phyloP scores from a whole-genome alignment of 192 early-diverging fungal species.

The Dimargaris cristalligena region DNA sequence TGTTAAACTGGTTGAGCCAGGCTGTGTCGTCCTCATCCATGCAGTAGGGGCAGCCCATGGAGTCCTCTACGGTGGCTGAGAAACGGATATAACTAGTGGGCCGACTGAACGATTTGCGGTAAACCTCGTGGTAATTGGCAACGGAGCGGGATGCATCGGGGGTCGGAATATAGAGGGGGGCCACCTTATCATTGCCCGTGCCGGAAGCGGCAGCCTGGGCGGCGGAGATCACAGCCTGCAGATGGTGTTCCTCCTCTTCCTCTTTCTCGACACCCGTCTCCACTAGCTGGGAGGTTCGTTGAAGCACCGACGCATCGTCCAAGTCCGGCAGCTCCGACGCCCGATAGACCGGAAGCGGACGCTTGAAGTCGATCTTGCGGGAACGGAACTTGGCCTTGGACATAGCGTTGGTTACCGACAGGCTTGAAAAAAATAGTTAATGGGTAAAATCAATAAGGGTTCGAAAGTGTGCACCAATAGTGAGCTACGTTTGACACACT shows the following conservation, averaged over 20 bases:
- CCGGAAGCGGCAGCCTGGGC: constrained; percentile 46
- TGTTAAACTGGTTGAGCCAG: constrained; percentile 40
- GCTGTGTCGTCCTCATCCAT: constrained; percentile 71
- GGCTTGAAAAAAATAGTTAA: too few species aligned
- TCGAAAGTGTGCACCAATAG: too few species aligned
- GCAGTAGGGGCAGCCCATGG: constrained; percentile 72
- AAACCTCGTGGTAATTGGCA: constrained; percentile 49
- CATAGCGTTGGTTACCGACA: too few species aligned
- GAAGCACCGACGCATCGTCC: constrained; percentile 52
- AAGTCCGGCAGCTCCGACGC: constrained; percentile 71
- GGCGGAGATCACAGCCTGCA: constrained; percentile 79
- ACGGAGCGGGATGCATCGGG: constrained; percentile 71
- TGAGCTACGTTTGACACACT: too few species aligned
- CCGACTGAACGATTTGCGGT: constrained; percentile 45
- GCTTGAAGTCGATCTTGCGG: constrained; percentile 80
- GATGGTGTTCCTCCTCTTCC: constrained; percentile 88
- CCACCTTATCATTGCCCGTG: constrained; percentile 31
- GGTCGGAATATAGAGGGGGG: constrained; percentile 65
- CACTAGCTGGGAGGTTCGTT: constrained; percentile 41
- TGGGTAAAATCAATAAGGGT: too few species aligned
- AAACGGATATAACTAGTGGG: constrained; percentile 73
- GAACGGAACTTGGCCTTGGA: constrained; percentile 36
- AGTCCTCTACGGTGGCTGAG: constrained; percentile 74
- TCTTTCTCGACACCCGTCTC: constrained; percentile 97
- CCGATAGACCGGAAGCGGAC: constrained; percentile 61